Evolutionary conservation across 108 stramenopile species (phyloP), one percentile per base, ranked within the genome.

Genomic region (Pseudonitzschia pungens): DNA sequence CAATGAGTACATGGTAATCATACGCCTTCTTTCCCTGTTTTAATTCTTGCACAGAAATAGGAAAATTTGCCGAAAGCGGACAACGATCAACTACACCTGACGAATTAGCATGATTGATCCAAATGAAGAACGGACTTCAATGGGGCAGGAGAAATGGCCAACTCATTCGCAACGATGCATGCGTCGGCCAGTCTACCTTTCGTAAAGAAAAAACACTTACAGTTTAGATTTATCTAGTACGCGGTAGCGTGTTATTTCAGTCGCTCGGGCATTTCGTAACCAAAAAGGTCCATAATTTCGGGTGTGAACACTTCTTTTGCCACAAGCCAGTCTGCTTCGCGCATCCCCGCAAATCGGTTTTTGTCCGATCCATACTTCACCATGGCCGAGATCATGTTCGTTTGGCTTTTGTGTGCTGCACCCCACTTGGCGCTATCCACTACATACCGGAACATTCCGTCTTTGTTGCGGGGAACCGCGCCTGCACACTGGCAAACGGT

Each of bases 331-430:
- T 94, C 93, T 24, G 83, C 76, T 31, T 73, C 81, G 41, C 84
- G 77, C 64, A 89, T 79, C 7, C 75, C 78, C 27, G 74, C 70
- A 36, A 84, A 80, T 33, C 92, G 77, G 36, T 83, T 71, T 12
- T 53, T 65, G 22, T 89, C 86, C 31, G 75, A 77, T 20, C 94
- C 94, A 71, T 95, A 95, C 65, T 88, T 83, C 54, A 92, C 62
- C 85, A 90, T 89, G 28, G 91, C 91, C 11, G 78, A 68, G 2
- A 92, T 79, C 80, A 91, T 80, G 44, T 85, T 89, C 53, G 88
- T 88, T 31, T 69, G 55, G 31, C 43, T 42, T 22, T 36, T 27
- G 41, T 56, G 54, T 41, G 68, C 83, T 1, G 76, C 55, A 27
- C 82, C 80, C 53, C 70, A 80, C 63, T 92, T 92, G 28, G 84